A percentile compares a stretch with the other conserved stretches of the same genome.
Conservation (phyloP, 2,329 filamentous ascomycete genomes). For the Ophiocordyceps sinensis region DNA sequence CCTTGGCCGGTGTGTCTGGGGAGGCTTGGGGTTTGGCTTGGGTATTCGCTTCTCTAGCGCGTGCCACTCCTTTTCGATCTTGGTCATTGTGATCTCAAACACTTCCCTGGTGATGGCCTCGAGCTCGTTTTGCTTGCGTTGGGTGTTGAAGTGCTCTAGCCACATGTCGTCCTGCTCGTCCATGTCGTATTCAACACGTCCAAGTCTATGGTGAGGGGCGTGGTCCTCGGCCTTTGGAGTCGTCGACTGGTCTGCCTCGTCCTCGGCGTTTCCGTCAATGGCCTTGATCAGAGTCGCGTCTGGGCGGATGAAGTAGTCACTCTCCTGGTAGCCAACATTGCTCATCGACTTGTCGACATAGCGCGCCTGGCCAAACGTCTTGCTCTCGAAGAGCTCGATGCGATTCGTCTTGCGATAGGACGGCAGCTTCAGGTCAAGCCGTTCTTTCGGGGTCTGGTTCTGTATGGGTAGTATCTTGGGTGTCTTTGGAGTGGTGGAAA, state of each 20-base stretch:
- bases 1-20: conserved; percentile 81
- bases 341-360: conserved; percentile 97
- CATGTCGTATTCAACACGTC: conserved; percentile 97
- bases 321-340: conserved; percentile 90
- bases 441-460: conserved; percentile 68
- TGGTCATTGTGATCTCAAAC: conserved; percentile 96
- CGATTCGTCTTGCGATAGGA: conserved; percentile 65
- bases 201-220: conserved; percentile 32
- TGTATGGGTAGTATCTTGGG: conserved; percentile 60
- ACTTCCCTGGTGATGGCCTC: conserved; percentile 83
- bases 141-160: conserved; percentile 71
- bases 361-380: conserved; percentile 69
- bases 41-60: conserved; percentile 91
- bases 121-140: conserved; percentile 58
- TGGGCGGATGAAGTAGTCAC: conserved; percentile 70
- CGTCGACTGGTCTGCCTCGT: conserved; percentile 36
- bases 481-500: conserved; percentile 32
- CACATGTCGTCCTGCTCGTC: conserved; percentile 97
- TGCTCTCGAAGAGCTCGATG: conserved; percentile 70
- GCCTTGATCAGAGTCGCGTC: conserved; percentile 57
- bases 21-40: conserved; percentile 91
- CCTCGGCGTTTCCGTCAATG: conserved; percentile 42
- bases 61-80: conserved; percentile 98
- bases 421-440: conserved; percentile 61
- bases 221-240: conserved; percentile 14